Evolutionary conservation across 306 rosid genomes (phyloP).

Genomic region (Vigna trinervia): DNA sequence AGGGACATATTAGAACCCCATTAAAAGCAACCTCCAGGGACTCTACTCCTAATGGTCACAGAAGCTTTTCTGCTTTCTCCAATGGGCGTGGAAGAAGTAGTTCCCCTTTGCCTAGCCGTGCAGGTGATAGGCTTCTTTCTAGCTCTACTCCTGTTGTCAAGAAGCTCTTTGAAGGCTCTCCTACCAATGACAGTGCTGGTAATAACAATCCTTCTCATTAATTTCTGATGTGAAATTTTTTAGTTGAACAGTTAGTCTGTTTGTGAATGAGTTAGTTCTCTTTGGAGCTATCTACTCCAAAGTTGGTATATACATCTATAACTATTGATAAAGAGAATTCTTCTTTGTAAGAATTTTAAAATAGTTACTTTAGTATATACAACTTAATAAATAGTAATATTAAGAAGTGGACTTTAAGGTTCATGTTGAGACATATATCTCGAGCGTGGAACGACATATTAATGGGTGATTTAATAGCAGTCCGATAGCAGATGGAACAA

Average conservation of each 20-base stretch:
- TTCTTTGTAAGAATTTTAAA: no score
- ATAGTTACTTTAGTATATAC: no score
- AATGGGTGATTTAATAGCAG: no score
- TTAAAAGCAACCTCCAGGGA: conserved; percentile 67
- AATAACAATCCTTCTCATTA: conserved; percentile 39
- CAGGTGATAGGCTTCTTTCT: conserved; percentile 42
- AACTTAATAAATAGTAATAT: no score
- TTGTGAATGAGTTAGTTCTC: not conserved
- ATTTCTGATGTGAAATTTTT: conserved; percentile 25
- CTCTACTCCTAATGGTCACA: conserved; percentile 65
- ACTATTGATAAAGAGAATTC: no score
- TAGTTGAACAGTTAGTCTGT: conserved; percentile 9
- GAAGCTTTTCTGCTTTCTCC: conserved; percentile 60
- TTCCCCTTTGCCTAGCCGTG: conserved; percentile 64
- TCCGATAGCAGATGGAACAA: no score
- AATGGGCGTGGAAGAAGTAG: conserved; percentile 72
- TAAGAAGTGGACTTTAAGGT: no score
- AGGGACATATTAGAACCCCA: conserved; percentile 69
- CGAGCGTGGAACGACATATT: no score
- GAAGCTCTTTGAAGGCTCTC: conserved; percentile 71
- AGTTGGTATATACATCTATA: not conserved
- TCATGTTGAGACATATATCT: no score
- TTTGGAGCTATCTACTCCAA: conserved; percentile 24
- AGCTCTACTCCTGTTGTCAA: conserved; percentile 50
- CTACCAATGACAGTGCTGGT: conserved; percentile 60